Evolutionary conservation across 1,139 yeast genomes (phyloP).

Genomic region (Debaryomyces nepalensis): DNA sequence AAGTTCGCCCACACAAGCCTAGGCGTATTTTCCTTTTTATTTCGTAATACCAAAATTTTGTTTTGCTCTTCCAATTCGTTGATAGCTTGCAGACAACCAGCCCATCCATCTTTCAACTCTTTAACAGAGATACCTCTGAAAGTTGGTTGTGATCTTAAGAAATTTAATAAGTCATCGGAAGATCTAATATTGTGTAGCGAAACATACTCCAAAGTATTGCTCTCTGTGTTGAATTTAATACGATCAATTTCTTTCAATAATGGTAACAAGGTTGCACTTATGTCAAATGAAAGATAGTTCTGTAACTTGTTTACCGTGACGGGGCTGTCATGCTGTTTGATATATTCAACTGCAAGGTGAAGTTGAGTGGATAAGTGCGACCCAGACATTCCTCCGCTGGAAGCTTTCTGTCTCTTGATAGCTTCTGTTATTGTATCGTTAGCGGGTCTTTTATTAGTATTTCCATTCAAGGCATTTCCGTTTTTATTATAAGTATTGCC

Average conservation of each 20-base stretch:
- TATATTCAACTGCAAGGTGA: conserved; percentile 86
- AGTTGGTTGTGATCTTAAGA: conserved; percentile 79
- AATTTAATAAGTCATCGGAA: conserved; percentile 74
- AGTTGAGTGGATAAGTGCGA: conserved; percentile 81
- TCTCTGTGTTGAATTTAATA: conserved; percentile 63
- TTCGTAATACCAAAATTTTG: conserved; percentile 79
- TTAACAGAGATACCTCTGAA: conserved; percentile 88
- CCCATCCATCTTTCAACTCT: conserved; percentile 96
- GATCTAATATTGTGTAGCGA: conserved; percentile 87
- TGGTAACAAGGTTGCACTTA: conserved; percentile 60
- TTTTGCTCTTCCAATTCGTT: conserved; percentile 76
- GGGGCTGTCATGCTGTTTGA: conserved; percentile 70
- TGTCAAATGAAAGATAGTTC: conserved; percentile 56
- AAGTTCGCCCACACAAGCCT: conserved; percentile 89
- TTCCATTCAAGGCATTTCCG: neutral
- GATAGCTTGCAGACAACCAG: conserved; percentile 81
- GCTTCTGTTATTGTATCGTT: conserved; percentile 40
- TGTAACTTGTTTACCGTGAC: conserved; percentile 65
- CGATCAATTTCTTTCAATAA: conserved; percentile 76
- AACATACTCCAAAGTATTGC: conserved; percentile 77
- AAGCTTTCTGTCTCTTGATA: conserved; percentile 41
- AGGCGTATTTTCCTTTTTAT: conserved; percentile 91
- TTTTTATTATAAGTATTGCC: conserved; percentile 3
- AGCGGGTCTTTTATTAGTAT: conserved; percentile 21
- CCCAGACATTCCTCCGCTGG: conserved; percentile 40